A percentile compares a stretch with the other conserved stretches of the same genome.
phyloP scores from a whole-genome alignment of 2,329 filamentous ascomycete genomes.

The Aspergillus ustus region DNA sequence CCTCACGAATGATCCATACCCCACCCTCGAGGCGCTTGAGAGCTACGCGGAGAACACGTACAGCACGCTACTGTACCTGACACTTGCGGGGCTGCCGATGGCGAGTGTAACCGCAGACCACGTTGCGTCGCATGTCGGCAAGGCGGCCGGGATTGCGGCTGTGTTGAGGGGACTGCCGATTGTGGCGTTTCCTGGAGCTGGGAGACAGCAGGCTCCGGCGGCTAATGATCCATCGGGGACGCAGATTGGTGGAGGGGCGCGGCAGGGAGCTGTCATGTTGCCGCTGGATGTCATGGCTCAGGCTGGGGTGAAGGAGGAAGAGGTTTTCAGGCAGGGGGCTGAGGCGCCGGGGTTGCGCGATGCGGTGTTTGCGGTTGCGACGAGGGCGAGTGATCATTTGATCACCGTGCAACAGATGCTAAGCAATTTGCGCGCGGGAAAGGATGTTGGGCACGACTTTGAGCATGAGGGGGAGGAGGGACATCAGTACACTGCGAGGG shows the following conservation, averaged over 20 bases:
- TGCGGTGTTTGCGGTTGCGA: slow-evolving; percentile 89
- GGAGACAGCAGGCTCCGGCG: slow-evolving; percentile 55
- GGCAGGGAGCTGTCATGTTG: slow-evolving; percentile 72
- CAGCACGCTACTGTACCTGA: slow-evolving; percentile 87
- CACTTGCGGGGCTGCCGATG: slow-evolving; percentile 77
- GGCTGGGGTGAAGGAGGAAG: slow-evolving; percentile 79
- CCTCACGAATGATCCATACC: slow-evolving; percentile 81
- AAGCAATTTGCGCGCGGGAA: slow-evolving; percentile 73
- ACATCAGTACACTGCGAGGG: slow-evolving; percentile 51
- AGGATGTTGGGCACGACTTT: slow-evolving; percentile 81
- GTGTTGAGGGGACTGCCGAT: slow-evolving; percentile 86
- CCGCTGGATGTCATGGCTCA: slow-evolving; percentile 91
- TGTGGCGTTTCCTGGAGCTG: slow-evolving; percentile 70
- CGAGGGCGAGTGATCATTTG: slow-evolving; percentile 90
- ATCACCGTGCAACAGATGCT: slow-evolving; percentile 94
- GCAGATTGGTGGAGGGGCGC: slow-evolving; percentile 42
- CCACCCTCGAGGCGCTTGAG: slow-evolving; percentile 74
- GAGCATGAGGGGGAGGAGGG: slow-evolving; percentile 83
- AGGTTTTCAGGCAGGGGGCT: slow-evolving; percentile 80
- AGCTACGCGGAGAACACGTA: slow-evolving; percentile 95
- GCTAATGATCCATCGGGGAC: slow-evolving; percentile 25
- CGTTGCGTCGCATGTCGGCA: slow-evolving; percentile 91
- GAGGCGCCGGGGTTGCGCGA: slow-evolving; percentile 82
- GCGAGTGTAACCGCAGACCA: slow-evolving; percentile 87
- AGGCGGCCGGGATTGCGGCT: slow-evolving; percentile 85